Base-by-base conservation (phyloP, 1,284 basidiomycete genomes). In the Naganishia liquefaciens region DNA sequence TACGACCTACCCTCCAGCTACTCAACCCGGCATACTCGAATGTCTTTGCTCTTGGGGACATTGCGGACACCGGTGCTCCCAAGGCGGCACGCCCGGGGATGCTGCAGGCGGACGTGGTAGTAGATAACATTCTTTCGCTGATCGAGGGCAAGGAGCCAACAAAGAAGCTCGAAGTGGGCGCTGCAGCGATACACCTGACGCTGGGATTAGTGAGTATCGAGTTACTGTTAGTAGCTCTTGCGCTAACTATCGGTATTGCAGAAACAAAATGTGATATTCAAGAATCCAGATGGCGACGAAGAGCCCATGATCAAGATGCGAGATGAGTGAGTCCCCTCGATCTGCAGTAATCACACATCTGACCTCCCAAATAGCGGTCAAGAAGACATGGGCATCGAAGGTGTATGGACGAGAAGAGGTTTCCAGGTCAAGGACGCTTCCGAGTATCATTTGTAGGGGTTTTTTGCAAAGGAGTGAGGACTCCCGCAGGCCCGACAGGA, bases 41-140 rank as follows among this genome's bases (percentile, higher is more conserved):
- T 72, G 80, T 88, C 17, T 90, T 88, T 72, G 86, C 83, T 6
- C 78, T 88, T 11, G 88, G 88, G 5, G 88, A 89, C 67, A 82
- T 85, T 3, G 87, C 87, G 1, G 86, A 87, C 70, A 85, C 86
- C 2, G 86, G 86, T 3, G 87, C 86, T 0, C 83, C 86, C 57
- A 84, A 86, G 60, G 87, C 87, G 5, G 88, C 68, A 0, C 42
- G 68, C 37, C 74, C 76, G 13, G 77, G 74, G 0, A 73, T 71
- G 67, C 71, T 71, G 15, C 77, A 79, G 65, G 76, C 74, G 0
- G 73, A 67, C 2, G 68, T 74, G 15, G 73, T 73, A 10, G 74
- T 70, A 0, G 60, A 72, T 33, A 80, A 79, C 68, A 72, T 79
- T 39, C 64, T 70, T 54, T 39, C 60, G 10, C 46, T 72, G 37